phyloP scores from a whole-genome alignment of 176 grass and related monocot species.

The Avena atlantica region DNA sequence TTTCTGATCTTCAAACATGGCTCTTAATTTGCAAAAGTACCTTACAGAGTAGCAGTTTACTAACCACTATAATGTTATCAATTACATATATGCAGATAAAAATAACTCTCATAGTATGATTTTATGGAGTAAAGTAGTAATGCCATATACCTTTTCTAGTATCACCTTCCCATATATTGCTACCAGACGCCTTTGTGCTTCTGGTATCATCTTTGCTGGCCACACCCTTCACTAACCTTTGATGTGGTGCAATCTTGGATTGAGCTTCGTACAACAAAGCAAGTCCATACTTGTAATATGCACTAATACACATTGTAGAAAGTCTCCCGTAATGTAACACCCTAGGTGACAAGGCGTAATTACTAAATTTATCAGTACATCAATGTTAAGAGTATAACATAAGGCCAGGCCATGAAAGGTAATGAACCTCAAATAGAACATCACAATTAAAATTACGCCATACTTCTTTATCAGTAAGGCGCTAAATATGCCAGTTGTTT shows the following conservation, averaged over 20 bases:
- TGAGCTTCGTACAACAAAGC: conserved; percentile 77
- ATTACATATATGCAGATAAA: not conserved
- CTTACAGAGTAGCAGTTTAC: not conserved
- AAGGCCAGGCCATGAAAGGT: not conserved
- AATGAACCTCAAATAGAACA: not conserved
- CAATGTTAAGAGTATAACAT: not conserved
- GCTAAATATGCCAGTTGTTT: not conserved
- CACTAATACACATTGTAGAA: conserved; percentile 69
- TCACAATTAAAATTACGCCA: not conserved
- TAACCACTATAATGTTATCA: not conserved
- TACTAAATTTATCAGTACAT: not conserved
- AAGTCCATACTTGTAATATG: conserved; percentile 87
- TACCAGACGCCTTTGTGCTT: conserved; percentile 62
- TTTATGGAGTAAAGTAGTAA: not conserved
- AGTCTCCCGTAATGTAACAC: conserved; percentile 67
- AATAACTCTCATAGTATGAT: not conserved
- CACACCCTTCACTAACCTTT: conserved; percentile 56
- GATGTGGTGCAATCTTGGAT: conserved; percentile 51
- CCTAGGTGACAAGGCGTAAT: conserved; percentile 33
- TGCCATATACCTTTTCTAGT: conserved; percentile 56
- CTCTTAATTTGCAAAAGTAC: not conserved
- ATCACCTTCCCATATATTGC: conserved; percentile 47
- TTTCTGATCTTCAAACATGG: not conserved
- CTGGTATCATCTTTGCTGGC: conserved; percentile 42
- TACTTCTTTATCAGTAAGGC: not conserved